Conservation (phyloP, 1,139 yeast species). For the Pichia sp. region DNA sequence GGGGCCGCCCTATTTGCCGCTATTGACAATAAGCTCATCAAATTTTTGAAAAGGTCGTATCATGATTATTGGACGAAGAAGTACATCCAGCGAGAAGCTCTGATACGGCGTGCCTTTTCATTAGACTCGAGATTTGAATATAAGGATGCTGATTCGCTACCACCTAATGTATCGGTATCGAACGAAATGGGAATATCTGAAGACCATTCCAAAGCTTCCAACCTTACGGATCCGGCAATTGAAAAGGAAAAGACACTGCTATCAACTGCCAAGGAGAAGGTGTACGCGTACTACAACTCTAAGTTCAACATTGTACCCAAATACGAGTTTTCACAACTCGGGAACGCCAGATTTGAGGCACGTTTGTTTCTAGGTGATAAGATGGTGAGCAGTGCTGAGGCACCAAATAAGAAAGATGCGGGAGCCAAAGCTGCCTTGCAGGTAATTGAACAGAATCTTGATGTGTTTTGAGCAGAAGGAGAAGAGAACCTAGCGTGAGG, state of each 20-base stretch:
- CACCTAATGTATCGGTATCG: background rate
- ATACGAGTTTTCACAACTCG: slow-evolving; percentile 6
- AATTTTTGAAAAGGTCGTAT: slow-evolving; percentile 8
- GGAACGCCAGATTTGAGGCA: slow-evolving; percentile 8
- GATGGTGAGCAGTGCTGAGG: slow-evolving; percentile 9
- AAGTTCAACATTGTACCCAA: slow-evolving; percentile 9
- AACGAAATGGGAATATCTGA: background rate
- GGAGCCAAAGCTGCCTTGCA: slow-evolving; percentile 17
- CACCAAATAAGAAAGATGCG: slow-evolving; percentile 17
- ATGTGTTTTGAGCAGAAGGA: background rate
- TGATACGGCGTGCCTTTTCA: background rate
- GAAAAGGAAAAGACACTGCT: background rate
- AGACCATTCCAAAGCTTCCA: background rate
- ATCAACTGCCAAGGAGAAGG: slow-evolving; percentile 11
- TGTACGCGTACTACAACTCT: slow-evolving; percentile 14
- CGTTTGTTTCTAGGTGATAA: slow-evolving; percentile 5
- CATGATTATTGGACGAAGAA: slow-evolving; percentile 12
- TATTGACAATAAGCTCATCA: slow-evolving; percentile 4
- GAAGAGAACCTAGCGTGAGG: background rate
- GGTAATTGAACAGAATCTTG: slow-evolving; percentile 8
- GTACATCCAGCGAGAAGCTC: slow-evolving; percentile 1
- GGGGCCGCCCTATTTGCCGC: slow-evolving; percentile 17
- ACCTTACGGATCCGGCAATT: background rate
- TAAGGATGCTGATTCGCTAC: too few species aligned
- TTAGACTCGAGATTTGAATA: slow-evolving; percentile 4